A percentile compares a stretch with the other conserved stretches of the same genome.
phyloP scores from a whole-genome alignment of 2,329 filamentous ascomycete genomes.

The Fusarium illudens region DNA sequence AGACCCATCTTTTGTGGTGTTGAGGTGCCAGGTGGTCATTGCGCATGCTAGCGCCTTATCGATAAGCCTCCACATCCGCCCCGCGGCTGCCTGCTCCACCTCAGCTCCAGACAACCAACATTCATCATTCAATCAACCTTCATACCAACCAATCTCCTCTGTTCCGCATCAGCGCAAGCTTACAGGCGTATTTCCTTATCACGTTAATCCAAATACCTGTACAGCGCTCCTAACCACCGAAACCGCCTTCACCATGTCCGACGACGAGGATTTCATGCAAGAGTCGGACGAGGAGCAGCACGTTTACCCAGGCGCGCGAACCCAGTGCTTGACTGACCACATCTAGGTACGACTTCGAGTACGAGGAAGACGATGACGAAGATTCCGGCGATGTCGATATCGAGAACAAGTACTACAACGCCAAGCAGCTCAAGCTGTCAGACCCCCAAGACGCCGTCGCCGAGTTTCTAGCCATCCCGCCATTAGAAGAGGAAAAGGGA shows the following conservation, averaged over 20 bases:
- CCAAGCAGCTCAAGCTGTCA: conserved; percentile 91
- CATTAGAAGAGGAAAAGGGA: conserved; percentile 87
- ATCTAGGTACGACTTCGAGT: conserved; percentile 89
- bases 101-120: conserved; percentile 19
- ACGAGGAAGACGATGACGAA: conserved; percentile 91
- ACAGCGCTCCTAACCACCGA: neutral
- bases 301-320: conserved; percentile 21
- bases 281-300: conserved; percentile 58
- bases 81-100: conserved; percentile 38
- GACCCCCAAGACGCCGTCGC: conserved; percentile 89
- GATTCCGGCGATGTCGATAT: conserved; percentile 91
- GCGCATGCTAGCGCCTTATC: conserved; percentile 22
- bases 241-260: conserved; percentile 54
- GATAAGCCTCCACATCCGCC: conserved; percentile 33
- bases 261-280: conserved; percentile 61
- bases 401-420: conserved; percentile 99
- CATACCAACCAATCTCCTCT: neutral
- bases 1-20: neutral
- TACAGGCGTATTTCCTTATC: neutral
- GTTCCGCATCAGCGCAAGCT: neutral
- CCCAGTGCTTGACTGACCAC: conserved; percentile 26
- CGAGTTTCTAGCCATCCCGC: conserved; percentile 90
- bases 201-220: neutral
- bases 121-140: conserved; percentile 19
- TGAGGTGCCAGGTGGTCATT: too few species aligned